Percentiles rank a stretch among this genome's conserved stretches.
These are phyloP conservation scores for Penicillium hesseltinei DNA, from an alignment of 2,329 filamentous ascomycete species.

Conservation along the genomic window DNA sequence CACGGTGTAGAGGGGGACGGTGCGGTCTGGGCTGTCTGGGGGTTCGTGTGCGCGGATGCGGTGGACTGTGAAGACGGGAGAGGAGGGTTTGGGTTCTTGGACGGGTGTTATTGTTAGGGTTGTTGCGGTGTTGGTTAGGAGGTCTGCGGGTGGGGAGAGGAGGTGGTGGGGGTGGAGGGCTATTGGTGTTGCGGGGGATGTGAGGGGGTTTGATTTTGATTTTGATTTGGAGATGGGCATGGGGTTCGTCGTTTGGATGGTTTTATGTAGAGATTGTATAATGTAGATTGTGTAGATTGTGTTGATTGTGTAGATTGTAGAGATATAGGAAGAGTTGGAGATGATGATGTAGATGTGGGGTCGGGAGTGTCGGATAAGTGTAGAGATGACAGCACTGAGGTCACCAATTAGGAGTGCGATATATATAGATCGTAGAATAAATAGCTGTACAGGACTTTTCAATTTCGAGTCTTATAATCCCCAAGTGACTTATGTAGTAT, in stretches of 20 bases:
- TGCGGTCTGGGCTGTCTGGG: slow-evolving; percentile 13
- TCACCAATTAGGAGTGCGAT: neutral
- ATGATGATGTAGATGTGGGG: neutral
- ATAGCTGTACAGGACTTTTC: neutral
- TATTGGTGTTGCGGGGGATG: slow-evolving; percentile 22
- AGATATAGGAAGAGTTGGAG: neutral
- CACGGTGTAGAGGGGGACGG: slow-evolving; percentile 19
- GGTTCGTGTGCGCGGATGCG: slow-evolving; percentile 20
- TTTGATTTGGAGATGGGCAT: slow-evolving; percentile 1
- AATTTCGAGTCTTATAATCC: neutral
- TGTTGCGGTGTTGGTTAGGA: slow-evolving; percentile 24
- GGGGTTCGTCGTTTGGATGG: neutral
- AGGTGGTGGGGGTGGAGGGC: slow-evolving; percentile 23
- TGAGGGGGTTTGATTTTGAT: slow-evolving; percentile 9
- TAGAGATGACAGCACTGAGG: neutral
- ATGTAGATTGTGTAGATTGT: neutral
- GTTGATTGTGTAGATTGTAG: neutral
- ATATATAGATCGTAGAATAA: neutral
- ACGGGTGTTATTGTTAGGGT: slow-evolving; percentile 19
- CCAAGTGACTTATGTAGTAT: neutral
- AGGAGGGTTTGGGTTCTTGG: slow-evolving; percentile 16
- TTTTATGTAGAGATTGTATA: neutral
- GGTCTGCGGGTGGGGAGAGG: slow-evolving; percentile 23
- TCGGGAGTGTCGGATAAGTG: neutral
- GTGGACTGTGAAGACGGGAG: slow-evolving; percentile 14